Base-by-base conservation (phyloP, 208 protist genomes). In the Trypanosoma rangeli region DNA sequence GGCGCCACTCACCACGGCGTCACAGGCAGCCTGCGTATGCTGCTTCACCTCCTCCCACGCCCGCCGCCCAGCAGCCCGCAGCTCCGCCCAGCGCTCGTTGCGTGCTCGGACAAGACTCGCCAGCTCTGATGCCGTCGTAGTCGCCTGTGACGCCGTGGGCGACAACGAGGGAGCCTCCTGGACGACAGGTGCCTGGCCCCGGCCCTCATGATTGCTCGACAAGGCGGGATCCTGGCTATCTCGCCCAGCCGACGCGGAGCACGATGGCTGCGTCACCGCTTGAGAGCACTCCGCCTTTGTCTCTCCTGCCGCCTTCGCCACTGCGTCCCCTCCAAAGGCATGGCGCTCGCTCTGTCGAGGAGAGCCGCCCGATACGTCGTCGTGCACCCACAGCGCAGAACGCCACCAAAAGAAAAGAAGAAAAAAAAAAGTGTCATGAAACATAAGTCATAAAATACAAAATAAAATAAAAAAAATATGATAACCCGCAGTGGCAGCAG, bases 31-130 rank as follows among this genome's bases (percentile, higher is more conserved):
- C n/a, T 65, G 53, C 0, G 70, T 4, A 52, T 59, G 35, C 16
- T 31, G 55, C 50, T 42, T 42, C 33, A 64, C 52, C 16, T 56
- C 50, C 13, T 60, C 54, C 61, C 48, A 74, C 24, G 44, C 22
- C 48, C 48, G 35, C 46, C 60, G n/a, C 4, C 39, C 44, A 15
- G 20, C 29, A 7, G 33, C 29, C 20, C 42, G 49, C 31, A 75
- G 39, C 16, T 68, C 62, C 39, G 48, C 22, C n/a, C 57, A 52
- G 37, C 70, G 63, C 9, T 55, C 13, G 28, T 49, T 68, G 62
- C 63, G 65, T 15, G 55, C 53, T 13, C n/a, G 10, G 4, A 63
- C 5, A 15, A 70, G 55, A 31, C 49, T 28, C 18, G 35, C 12
- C 15, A 63, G n/a, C 28, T 33, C 20, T 28, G 65, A 61, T 15